Percentiles rank a stretch among this genome's conserved stretches.
These are phyloP conservation scores for Phytomonas sp. DNA, from an alignment of 208 protist species.

Conservation along the genomic window DNA sequence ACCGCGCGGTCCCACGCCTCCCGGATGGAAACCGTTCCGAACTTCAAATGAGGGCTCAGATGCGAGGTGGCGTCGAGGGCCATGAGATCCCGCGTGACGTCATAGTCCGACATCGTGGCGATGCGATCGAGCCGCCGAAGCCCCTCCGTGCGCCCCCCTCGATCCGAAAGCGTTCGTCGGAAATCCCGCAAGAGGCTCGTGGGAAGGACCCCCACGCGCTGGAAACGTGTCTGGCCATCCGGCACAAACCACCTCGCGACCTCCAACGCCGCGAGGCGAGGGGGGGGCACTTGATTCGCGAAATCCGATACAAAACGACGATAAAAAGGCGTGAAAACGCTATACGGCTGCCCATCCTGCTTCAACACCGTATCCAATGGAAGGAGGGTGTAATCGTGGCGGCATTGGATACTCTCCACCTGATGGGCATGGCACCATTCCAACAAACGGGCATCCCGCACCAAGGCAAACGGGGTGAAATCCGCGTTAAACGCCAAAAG, in stretches of 20 bases:
- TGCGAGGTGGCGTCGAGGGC: constrained; percentile 50
- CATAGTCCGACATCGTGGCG: constrained; percentile 27
- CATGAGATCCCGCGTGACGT: constrained; percentile 35
- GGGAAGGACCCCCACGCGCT: constrained; percentile 14
- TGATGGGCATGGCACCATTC: constrained; percentile 23
- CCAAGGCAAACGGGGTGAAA: constrained; percentile 59
- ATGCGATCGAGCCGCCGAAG: constrained; percentile 27
- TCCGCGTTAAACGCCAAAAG: constrained; percentile 65
- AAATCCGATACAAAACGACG: constrained; percentile 30
- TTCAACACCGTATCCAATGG: constrained; percentile 32
- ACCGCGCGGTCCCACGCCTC: constrained; percentile 43
- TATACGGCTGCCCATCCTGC: constrained; percentile 34
- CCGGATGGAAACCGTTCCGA: constrained; percentile 59
- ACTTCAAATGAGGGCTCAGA: constrained; percentile 72
- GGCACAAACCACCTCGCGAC: constrained; percentile 18
- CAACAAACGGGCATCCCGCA: constrained; percentile 35
- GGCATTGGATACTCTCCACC: constrained; percentile 25
- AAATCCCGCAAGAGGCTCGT: constrained; percentile 18
- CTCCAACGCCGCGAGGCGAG: constrained; percentile 12
- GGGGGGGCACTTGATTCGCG: constrained; percentile 22
- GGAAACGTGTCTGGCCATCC: constrained; percentile 15
- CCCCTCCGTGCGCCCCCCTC: constrained; percentile 36
- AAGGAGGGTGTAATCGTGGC: constrained; percentile 49
- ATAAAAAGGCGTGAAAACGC: constrained; percentile 77
- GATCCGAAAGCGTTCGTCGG: no score